Conservation (phyloP, 768 basidiomycete species). For the Dioszegia hungarica region DNA sequence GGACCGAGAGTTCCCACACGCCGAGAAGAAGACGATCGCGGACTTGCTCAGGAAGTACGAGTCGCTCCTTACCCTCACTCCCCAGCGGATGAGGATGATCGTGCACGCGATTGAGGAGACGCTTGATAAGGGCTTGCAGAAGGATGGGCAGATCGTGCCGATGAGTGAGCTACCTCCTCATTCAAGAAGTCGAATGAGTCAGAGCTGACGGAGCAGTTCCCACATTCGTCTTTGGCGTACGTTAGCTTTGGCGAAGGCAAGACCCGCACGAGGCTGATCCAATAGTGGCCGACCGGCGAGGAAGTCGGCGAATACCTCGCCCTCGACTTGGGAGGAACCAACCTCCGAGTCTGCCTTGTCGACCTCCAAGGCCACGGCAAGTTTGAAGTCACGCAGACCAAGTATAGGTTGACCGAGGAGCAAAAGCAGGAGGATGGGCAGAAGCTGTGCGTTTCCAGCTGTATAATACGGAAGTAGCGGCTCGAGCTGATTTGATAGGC, state of each 20-base stretch:
- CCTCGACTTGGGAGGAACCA: slow-evolving; percentile 70
- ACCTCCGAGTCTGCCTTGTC: slow-evolving; percentile 96
- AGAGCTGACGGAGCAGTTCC: slow-evolving; percentile 60
- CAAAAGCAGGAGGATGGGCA: slow-evolving; percentile 98
- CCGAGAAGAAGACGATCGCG: slow-evolving; percentile 90
- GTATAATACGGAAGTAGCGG: not conserved
- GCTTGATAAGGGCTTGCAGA: slow-evolving; percentile 76
- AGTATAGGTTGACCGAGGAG: slow-evolving; percentile 93
- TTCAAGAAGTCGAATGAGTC: not conserved
- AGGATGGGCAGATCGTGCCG: slow-evolving; percentile 75
- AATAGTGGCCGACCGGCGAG: slow-evolving; percentile 74
- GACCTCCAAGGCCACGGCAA: slow-evolving; percentile 86
- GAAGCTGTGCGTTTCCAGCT: slow-evolving; percentile 56
- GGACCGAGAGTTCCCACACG: slow-evolving; percentile 75
- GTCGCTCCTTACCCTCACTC: slow-evolving; percentile 60
- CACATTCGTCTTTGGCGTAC: slow-evolving; percentile 73
- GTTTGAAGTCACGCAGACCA: slow-evolving; percentile 96
- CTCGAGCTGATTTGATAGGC: slow-evolving; percentile 20
- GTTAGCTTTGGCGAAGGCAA: slow-evolving; percentile 6
- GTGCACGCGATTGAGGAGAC: slow-evolving; percentile 93
- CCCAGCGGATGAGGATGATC: slow-evolving; percentile 61
- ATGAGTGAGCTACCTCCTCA: slow-evolving; percentile 53
- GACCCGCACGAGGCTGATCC: not conserved
- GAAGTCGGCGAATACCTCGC: slow-evolving; percentile 89
- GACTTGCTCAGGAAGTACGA: slow-evolving; percentile 91